Evolutionary conservation across 2,329 filamentous ascomycete genomes (phyloP), one percentile per base, ranked within the genome.

Genomic region (Fusarium incarnatum): DNA sequence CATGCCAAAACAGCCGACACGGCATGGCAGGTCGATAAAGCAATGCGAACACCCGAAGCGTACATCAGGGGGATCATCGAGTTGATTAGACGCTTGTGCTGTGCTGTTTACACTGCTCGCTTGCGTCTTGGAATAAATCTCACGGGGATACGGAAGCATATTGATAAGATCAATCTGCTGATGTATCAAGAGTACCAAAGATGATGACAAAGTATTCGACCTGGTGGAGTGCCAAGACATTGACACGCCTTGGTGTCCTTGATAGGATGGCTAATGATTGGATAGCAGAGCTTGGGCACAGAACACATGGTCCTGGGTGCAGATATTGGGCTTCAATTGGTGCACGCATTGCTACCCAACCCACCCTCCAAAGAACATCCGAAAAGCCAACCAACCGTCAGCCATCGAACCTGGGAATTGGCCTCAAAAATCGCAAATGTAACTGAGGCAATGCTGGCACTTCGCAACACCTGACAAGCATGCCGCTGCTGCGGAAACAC

Each of bases 311-410:
- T 63, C 60, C 61, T 68, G 61, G 22, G 32, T 42, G 60, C 60
- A 72, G 73, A 74, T 72, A 76, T 80, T 79, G 73, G 78, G 79
- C 78, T 72, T 69, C 75, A 77, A 81, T 77, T 77, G 76, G 79
- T 71, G 75, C 67, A 70, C 75, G 79, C 79, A 76, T 81, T 79
- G 79, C 73, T 81, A 79, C 79, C 79, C 79, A 80, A 81, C 77
- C 62, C 68, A 71, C 68, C 68, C 71, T 67, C 67, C 59, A 60
- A 59, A 61, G 59, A 40, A 41, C n/a, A 56, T 20, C 48, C 55
- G 59, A 55, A 53, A 56, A 56, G 57, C 34, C 68, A 67, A 49
- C 50, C 42, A n/a, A 40, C 54, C 54, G 30, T 40, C 57, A 70
- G 58, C 56, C 50, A 60, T 61, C 56, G 47, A 60, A 55, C 44